Base-by-base conservation (phyloP, 345 rosid genomes). In the Crucihimalaya himalaica region DNA sequence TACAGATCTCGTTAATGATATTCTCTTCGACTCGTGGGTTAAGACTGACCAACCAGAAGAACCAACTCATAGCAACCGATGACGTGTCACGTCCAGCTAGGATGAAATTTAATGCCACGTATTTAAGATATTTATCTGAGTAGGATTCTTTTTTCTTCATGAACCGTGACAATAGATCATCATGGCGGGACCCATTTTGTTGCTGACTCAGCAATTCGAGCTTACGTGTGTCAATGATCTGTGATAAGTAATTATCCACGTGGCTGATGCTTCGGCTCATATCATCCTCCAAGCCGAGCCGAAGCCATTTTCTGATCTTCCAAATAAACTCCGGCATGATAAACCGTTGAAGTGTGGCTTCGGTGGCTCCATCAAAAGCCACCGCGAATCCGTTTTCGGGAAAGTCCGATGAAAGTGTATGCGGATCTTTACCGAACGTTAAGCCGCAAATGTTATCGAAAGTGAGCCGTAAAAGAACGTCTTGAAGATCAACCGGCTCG, bases 1-100 rank as follows among this genome's bases (percentile, higher is more conserved):
- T 79, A 73, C 85, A 83, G n/a, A 90, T 79, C 66, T 90, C 96
- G 16, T 14, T 53, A 15, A 88, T 19, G 71, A 88, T 86, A 45
- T 84, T 82, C n/a, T 88, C 89, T 63, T 88, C 96, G 11, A 84
- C 88, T 2, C 40, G 28, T 1, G 86, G 89, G 47, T 86, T 79
- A 48, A 83, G 81, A 32, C 68, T 78, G 64, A 90, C 71, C 65
- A 86, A 23, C 87, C 86, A 88, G 58, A 90, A 90, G 83, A 90
- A 90, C 93, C 93, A 90, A 66, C 91, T 75, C 80, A 88, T 27
- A 0, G 93, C 96, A 9, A 88, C 93, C 0, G 96, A 88, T 61
- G 93, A 86, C 46, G 91, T 88, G 85, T 90, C 93, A 5, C 96
- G 86, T 80, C 96, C 96, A 74, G 93, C 96, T 72, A 90, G 80